These are phyloP conservation scores for Mortierella sp. DNA, from an alignment of 371 early-diverging fungal genomes.

Conservation along the genomic window DNA sequence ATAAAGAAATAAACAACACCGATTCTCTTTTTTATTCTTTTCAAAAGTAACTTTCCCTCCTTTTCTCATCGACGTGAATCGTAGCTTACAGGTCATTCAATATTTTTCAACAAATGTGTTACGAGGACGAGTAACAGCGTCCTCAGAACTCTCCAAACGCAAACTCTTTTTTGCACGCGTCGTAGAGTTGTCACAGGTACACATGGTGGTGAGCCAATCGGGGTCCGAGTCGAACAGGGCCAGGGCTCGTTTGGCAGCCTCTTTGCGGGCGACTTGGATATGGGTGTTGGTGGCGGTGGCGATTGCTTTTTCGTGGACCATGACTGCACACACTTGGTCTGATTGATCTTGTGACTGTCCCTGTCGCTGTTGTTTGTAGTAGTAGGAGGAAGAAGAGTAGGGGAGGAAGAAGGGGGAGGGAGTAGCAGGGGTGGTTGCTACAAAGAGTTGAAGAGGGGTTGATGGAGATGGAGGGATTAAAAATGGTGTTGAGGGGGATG, in stretches of 20 bases:
- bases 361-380: not conserved
- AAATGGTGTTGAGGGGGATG: not conserved
- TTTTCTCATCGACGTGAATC: too few species aligned
- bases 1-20: not conserved
- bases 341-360: not conserved
- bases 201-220: not conserved
- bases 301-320: slow-evolving; percentile 11
- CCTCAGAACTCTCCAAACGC: not conserved
- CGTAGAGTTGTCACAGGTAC: not conserved
- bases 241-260: slow-evolving; percentile 22
- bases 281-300: not conserved
- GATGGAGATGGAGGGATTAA: not conserved
- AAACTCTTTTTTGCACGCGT: not conserved
- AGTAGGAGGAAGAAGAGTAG: too few species aligned
- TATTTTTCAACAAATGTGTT: too few species aligned
- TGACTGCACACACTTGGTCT: slow-evolving; percentile 9
- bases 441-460: not conserved
- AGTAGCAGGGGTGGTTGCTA: not conserved
- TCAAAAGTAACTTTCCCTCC: not conserved
- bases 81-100: too few species aligned
- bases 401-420: not conserved
- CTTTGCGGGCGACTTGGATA: slow-evolving; percentile 9
- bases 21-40: not conserved
- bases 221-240: slow-evolving; percentile 12
- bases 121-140: too few species aligned